These are phyloP conservation scores for Solanum bulbocastanum DNA, from an alignment of 257 asterid genomes.

Conservation along the genomic window DNA sequence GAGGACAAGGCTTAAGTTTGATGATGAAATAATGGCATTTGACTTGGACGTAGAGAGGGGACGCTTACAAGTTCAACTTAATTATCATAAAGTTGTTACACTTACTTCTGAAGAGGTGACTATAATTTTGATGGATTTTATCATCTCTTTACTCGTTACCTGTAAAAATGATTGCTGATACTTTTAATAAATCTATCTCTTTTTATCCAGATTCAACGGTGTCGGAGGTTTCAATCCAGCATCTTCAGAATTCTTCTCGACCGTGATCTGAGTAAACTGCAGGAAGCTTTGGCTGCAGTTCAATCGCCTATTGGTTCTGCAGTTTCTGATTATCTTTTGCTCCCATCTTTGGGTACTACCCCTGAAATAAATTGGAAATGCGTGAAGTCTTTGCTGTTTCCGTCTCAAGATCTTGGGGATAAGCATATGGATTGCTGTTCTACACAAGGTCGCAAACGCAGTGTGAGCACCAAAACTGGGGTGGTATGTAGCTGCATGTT, in stretches of 20 bases:
- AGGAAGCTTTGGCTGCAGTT: slow-evolving; percentile 11
- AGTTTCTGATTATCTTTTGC: slow-evolving; percentile 50
- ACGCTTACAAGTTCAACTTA: slow-evolving; percentile 16
- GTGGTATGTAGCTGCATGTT: slow-evolving; percentile 46
- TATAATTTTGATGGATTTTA: not conserved
- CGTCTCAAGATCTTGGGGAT: not conserved
- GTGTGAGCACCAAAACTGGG: slow-evolving; percentile 35
- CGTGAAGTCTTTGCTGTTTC: slow-evolving; percentile 25
- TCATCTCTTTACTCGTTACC: not conserved
- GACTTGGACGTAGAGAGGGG: slow-evolving; percentile 52
- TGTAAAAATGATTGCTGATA: not conserved
- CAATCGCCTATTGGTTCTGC: slow-evolving; percentile 3
- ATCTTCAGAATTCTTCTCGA: slow-evolving; percentile 40
- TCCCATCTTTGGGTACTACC: slow-evolving; percentile 27
- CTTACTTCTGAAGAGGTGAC: slow-evolving; percentile 41
- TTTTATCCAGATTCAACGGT: slow-evolving; percentile 36
- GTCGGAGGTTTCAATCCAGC: slow-evolving; percentile 44
- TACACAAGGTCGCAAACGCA: slow-evolving; percentile 1
- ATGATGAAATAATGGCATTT: slow-evolving; percentile 18
- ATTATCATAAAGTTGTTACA: slow-evolving; percentile 11
- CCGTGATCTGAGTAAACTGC: slow-evolving; percentile 25
- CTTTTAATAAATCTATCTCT: not conserved
- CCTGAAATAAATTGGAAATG: slow-evolving; percentile 45
- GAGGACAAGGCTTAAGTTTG: slow-evolving; percentile 31
- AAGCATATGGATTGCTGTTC: slow-evolving; percentile 10